Conservation (phyloP, 2,329 filamentous ascomycete genomes). For the Epichloe uncinata region DNA sequence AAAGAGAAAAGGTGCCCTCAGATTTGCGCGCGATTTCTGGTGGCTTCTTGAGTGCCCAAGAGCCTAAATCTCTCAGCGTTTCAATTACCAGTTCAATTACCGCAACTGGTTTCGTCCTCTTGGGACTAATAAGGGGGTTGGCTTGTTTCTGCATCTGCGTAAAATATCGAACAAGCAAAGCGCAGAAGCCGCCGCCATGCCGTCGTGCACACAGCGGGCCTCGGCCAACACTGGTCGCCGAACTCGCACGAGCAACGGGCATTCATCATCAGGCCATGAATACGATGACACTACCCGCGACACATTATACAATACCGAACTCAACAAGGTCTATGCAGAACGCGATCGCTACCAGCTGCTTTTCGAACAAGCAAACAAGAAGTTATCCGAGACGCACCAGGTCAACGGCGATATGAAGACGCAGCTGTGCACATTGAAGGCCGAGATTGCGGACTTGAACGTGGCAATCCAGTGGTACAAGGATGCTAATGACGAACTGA, state of each 20-base stretch:
- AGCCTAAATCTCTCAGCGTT: background rate
- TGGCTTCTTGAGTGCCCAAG: background rate
- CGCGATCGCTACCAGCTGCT: slow-evolving; percentile 14
- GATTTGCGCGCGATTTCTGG: background rate
- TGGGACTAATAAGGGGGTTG: background rate
- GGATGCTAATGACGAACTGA: slow-evolving; percentile 5
- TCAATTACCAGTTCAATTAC: background rate
- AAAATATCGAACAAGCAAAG: background rate
- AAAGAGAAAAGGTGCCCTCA: background rate
- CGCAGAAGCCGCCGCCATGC: slow-evolving; percentile 4
- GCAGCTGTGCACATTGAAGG: slow-evolving; percentile 5
- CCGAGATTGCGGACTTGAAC: background rate
- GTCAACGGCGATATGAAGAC: slow-evolving; percentile 10
- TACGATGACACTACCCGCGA: slow-evolving; percentile 10
- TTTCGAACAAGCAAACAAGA: slow-evolving; percentile 17
- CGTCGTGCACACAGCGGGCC: slow-evolving; percentile 7
- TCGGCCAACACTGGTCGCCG: slow-evolving; percentile 10
- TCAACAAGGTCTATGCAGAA: slow-evolving; percentile 13
- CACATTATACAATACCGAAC: slow-evolving; percentile 10
- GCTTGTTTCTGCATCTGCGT: background rate
- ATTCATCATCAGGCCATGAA: slow-evolving; percentile 4
- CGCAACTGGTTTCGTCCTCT: background rate
- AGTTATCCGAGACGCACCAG: slow-evolving; percentile 15
- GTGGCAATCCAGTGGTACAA: slow-evolving; percentile 7
- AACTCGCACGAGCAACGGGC: slow-evolving; percentile 1